Conservation (phyloP, 192 early-diverging fungal species). For the Coemansia sp. region DNA sequence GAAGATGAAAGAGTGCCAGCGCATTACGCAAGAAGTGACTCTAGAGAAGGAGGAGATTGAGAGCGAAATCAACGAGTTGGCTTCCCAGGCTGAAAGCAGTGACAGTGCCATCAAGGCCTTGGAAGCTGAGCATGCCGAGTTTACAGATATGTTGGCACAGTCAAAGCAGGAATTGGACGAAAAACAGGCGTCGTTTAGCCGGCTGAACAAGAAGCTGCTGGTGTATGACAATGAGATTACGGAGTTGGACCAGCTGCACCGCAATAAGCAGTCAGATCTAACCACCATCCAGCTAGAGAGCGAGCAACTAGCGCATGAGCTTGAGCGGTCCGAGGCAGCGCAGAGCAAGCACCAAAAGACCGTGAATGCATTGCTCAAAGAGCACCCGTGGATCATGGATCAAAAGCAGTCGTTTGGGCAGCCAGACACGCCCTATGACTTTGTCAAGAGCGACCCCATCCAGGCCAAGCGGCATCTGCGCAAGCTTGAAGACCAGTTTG, state of each 20-base stretch:
- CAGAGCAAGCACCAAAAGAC: conserved; percentile 52
- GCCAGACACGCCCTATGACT: conserved; percentile 79
- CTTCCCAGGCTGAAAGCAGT: conserved; percentile 24
- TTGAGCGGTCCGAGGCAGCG: conserved; percentile 68
- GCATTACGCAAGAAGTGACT: conserved; percentile 36
- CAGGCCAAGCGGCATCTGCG: conserved; percentile 72
- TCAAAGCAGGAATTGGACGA: conserved; percentile 52
- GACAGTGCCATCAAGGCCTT: conserved; percentile 48
- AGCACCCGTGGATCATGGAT: conserved; percentile 84
- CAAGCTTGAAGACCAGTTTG: conserved; percentile 75
- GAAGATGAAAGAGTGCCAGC: conserved; percentile 44
- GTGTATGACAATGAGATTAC: conserved; percentile 78
- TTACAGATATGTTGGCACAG: conserved; percentile 51
- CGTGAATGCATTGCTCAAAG: conserved; percentile 54
- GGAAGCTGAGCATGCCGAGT: conserved; percentile 45
- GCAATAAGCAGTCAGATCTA: conserved; percentile 63
- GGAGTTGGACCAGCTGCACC: conserved; percentile 64
- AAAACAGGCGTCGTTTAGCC: conserved; percentile 58
- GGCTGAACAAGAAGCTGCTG: conserved; percentile 63
- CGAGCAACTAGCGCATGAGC: conserved; percentile 77
- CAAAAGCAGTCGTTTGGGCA: conserved; percentile 89
- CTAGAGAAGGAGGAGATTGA: conserved; percentile 51
- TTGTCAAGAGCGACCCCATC: conserved; percentile 66
- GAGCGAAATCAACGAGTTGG: conserved; percentile 37
- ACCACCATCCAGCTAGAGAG: conserved; percentile 72